Conservation (phyloP, 805 yeast species). For the Nakazawaea molendinolei region DNA sequence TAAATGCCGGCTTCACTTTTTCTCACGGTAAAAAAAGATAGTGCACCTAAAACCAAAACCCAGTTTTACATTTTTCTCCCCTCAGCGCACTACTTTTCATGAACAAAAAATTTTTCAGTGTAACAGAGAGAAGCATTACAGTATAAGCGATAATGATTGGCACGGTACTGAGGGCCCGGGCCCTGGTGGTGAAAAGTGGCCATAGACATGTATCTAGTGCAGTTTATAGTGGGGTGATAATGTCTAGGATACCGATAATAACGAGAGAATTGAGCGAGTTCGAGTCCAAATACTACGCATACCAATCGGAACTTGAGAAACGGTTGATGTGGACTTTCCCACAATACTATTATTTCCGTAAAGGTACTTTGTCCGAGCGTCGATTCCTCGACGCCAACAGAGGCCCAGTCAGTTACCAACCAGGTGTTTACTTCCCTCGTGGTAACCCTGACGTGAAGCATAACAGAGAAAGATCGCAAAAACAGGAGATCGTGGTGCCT, state of each 20-base stretch:
- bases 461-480: constrained; percentile 80
- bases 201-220: no score
- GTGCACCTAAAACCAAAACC: no score
- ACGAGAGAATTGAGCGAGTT: constrained; percentile 70
- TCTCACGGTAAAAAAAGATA: no score
- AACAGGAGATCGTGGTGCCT: constrained; percentile 76
- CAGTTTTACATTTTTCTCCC: no score
- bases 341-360: constrained; percentile 81
- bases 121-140: no score
- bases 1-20: no score
- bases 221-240: constrained; percentile 49
- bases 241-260: constrained; percentile 79
- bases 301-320: constrained; percentile 80
- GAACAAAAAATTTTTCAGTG: no score
- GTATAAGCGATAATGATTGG: no score
- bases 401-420: constrained; percentile 66
- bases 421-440: constrained; percentile 70
- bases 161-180: no score
- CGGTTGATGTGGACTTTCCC: constrained; percentile 98
- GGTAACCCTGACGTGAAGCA: constrained; percentile 85
- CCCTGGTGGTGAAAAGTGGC: no score
- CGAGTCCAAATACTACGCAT: constrained; percentile 69
- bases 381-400: constrained; percentile 68
- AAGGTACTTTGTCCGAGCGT: constrained; percentile 85
- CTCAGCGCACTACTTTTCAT: no score